Base-by-base conservation (phyloP, 805 yeast species). In the Gaillardinia entomophila region DNA sequence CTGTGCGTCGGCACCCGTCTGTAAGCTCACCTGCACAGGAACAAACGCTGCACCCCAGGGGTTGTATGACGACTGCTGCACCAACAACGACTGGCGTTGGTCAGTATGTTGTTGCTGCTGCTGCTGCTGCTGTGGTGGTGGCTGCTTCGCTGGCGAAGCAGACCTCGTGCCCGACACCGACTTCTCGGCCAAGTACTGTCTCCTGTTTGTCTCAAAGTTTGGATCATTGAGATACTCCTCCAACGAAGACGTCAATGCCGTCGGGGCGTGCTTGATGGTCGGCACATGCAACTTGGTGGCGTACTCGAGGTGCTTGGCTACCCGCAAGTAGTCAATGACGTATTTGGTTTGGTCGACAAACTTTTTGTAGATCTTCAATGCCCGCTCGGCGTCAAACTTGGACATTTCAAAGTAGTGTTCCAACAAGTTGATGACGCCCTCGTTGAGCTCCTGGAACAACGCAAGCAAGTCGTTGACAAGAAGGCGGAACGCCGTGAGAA, bases 381-480 rank as follows among this genome's bases (percentile, higher is more conserved):
- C 89, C 40, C 89, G 71, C 52, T 82, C 86, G 2, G 97, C 97
- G 53, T 90, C 96, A 22, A 62, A 60, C 43, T 75, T 79, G 24
- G 90, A 79, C 77, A 92, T 82, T 60, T 92, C 98, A 62, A 92
- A 92, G 60, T 85, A 92, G 50, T 90, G 94, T 57, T 92, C 97
- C 41, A 92, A 71, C 27, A 92, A 62, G 48, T 92, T 92, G 46
- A 92, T 89, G 16, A 92, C 95, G 24, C 97, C 98, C 59, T 92
- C 97, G 60, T 92, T 92, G 44, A 92, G 66, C 29, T 85, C 81
- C 59, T 90, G 96, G 60, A 86, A 94, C 25, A 92, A 64, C 1
- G 89, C 76, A 43, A 92, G 68, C 40, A 90, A 67, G 55, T 92
- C 98, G 46, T 83, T 84, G n/a, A 90, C 95, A 30, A 92, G 70